Percentiles rank a stretch among this genome's conserved stretches.
phyloP scores from a whole-genome alignment of 1,139 yeast species.

The Kodamaea plutei region DNA sequence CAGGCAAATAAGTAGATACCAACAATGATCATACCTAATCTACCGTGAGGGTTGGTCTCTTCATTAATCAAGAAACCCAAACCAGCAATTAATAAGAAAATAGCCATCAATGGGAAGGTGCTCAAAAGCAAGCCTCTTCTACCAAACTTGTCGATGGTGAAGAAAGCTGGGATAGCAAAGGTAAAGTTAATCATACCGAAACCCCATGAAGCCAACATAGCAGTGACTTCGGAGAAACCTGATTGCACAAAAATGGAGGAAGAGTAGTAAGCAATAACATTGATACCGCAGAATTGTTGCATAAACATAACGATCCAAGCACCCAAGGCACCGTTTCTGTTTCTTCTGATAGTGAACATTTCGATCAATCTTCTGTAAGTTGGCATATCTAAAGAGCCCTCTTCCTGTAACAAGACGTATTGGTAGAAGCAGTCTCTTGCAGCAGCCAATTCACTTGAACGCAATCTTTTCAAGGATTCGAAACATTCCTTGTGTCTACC shows the following conservation, averaged over 20 bases:
- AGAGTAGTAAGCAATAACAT: slow-evolving; percentile 80
- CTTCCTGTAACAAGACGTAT: slow-evolving; percentile 48
- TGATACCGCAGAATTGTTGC: slow-evolving; percentile 93
- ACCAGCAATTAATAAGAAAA: slow-evolving; percentile 67
- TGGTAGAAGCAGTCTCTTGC: slow-evolving; percentile 28
- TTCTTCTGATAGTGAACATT: slow-evolving; percentile 67
- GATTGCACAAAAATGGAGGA: slow-evolving; percentile 69
- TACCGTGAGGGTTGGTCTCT: slow-evolving; percentile 39
- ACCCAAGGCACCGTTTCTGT: slow-evolving; percentile 77
- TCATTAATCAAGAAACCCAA: slow-evolving; percentile 66
- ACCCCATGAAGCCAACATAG: slow-evolving; percentile 81
- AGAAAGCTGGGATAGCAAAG: slow-evolving; percentile 81
- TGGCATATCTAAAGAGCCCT: slow-evolving; percentile 54
- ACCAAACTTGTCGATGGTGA: slow-evolving; percentile 77
- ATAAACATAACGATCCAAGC: slow-evolving; percentile 81
- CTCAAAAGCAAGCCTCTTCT: slow-evolving; percentile 65
- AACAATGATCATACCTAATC: slow-evolving; percentile 60
- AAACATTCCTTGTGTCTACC: slow-evolving; percentile 23
- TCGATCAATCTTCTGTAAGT: slow-evolving; percentile 49
- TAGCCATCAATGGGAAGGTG: slow-evolving; percentile 73
- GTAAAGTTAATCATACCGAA: slow-evolving; percentile 78
- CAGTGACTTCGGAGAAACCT: slow-evolving; percentile 55
- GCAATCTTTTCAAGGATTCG: slow-evolving; percentile 16
- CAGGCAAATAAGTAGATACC: slow-evolving; percentile 74
- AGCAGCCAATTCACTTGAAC: slow-evolving; percentile 20